phyloP scores from a whole-genome alignment of 257 asterid species.

The Nicotiana knightiana region DNA sequence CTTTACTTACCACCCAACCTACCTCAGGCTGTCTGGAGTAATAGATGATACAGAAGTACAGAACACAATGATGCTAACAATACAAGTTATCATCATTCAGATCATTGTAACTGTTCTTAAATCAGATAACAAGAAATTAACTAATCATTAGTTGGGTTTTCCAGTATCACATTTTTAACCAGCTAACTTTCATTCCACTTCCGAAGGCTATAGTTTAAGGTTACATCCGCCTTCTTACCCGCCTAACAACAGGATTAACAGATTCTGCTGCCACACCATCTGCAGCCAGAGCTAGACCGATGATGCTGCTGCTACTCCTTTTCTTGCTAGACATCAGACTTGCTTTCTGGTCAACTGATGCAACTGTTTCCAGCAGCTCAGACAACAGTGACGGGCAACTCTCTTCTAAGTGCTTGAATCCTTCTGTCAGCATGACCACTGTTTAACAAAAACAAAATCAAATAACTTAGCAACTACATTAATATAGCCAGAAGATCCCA shows the following conservation, averaged over 20 bases:
- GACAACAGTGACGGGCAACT: slow-evolving; percentile 76
- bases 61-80: not conserved
- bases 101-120: not conserved
- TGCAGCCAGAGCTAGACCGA: slow-evolving; percentile 67
- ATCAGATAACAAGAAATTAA: not conserved
- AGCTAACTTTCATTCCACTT: not conserved
- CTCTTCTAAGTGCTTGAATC: slow-evolving; percentile 64
- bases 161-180: not conserved
- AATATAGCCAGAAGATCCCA: not conserved
- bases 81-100: not conserved
- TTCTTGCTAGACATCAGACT: slow-evolving; percentile 49
- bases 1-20: not conserved
- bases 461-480: slow-evolving; percentile 20
- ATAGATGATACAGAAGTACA: not conserved
- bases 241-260: slow-evolving; percentile 48
- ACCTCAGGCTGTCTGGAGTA: not conserved
- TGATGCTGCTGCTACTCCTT: slow-evolving; percentile 83
- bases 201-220: slow-evolving; percentile 5
- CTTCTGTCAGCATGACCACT: slow-evolving; percentile 88
- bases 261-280: slow-evolving; percentile 56
- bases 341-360: slow-evolving; percentile 63
- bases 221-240: slow-evolving; percentile 61
- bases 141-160: not conserved
- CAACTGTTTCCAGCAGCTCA: slow-evolving; percentile 84
- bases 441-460: slow-evolving; percentile 12